Conservation (phyloP, 208 protist species). For the Vickermania spadyakhi region DNA sequence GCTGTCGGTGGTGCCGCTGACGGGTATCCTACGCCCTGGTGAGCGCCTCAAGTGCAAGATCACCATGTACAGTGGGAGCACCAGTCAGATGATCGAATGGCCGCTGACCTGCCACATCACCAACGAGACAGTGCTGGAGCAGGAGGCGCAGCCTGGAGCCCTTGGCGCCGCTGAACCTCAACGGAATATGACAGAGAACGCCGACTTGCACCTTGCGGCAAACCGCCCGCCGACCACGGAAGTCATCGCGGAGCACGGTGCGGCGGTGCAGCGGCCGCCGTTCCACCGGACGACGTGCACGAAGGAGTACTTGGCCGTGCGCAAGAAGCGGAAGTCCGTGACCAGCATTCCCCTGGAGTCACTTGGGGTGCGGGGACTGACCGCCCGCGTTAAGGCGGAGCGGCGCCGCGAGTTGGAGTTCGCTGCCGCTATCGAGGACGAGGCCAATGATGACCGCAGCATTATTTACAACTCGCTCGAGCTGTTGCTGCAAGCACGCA, state of each 20-base stretch:
- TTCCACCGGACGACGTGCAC: conserved; percentile 28
- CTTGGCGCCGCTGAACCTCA: background rate
- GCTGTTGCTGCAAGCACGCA: conserved; percentile 66
- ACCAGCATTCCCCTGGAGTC: conserved; percentile 20
- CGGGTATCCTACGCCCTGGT: conserved; percentile 48
- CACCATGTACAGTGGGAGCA: conserved; percentile 63
- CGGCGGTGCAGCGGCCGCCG: background rate
- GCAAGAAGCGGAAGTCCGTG: conserved; percentile 18
- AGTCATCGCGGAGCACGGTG: background rate
- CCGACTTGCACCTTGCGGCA: conserved; percentile 4
- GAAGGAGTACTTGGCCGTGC: conserved; percentile 6
- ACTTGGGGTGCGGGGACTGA: conserved; percentile 16
- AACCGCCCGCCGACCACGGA: background rate
- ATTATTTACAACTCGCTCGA: conserved; percentile 42
- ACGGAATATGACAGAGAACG: conserved; percentile 1
- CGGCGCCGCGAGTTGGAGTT: background rate
- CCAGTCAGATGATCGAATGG: conserved; percentile 65
- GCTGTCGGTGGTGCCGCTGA: conserved; percentile 25
- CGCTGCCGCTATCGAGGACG: conserved; percentile 1
- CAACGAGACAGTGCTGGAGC: conserved; percentile 18
- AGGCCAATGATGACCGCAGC: conserved; percentile 12
- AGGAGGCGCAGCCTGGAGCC: background rate
- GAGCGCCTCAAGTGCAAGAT: conserved; percentile 29
- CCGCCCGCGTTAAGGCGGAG: conserved; percentile 2
- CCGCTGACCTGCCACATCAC: conserved; percentile 43